Base-by-base conservation (phyloP, 805 yeast species). In the Ogataea saltuana region DNA sequence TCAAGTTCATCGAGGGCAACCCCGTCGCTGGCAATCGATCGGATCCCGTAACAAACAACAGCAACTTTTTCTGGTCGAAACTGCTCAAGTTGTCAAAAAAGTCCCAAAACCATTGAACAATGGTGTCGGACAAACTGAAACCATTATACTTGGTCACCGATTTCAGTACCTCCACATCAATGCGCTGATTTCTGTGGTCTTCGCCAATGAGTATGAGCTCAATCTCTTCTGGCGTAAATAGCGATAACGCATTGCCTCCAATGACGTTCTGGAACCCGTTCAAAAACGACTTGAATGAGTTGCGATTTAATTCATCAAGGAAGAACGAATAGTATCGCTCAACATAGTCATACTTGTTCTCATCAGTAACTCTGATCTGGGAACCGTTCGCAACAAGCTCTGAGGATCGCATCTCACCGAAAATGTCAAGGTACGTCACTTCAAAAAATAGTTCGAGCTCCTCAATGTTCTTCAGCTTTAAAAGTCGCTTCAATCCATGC, bases 1-100 rank as follows among this genome's bases (percentile, higher is more conserved):
- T 82, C 56, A 93, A 83, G 33, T 72, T 71, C 68, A 91, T 67
- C 39, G 85, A 83, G 22, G 85, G 82, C 21, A 88, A 72, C 0
- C 99, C 99, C 0, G 96, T 87, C 0, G 97, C 95, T 1, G 99
- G 98, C 6, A 93, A 72, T 33, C 97, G 69, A 56, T 88, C 96
- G 1, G 95, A 83, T 0, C 98, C 97, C 0, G 97, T 90, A 2
- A 90, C 81, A 61, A 91, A 91, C 15, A 74, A 69, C 28, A 91
- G 64, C 33, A 91, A 67, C 52, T 75, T 76, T 49, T 80, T 79
- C 52, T 86, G 95, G 22, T 74, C 69, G 4, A 45, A 54, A 26
- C 64, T 64, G 1, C 65, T 57, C 41, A 82, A 60, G 9, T 64
- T 54, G n/a, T 68, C 69, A 52, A 87, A 74, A 59, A 80, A 79